These are phyloP conservation scores for Limnomonas spitsbergensis DNA, from an alignment of 139 green algal genomes.

Conservation along the genomic window DNA sequence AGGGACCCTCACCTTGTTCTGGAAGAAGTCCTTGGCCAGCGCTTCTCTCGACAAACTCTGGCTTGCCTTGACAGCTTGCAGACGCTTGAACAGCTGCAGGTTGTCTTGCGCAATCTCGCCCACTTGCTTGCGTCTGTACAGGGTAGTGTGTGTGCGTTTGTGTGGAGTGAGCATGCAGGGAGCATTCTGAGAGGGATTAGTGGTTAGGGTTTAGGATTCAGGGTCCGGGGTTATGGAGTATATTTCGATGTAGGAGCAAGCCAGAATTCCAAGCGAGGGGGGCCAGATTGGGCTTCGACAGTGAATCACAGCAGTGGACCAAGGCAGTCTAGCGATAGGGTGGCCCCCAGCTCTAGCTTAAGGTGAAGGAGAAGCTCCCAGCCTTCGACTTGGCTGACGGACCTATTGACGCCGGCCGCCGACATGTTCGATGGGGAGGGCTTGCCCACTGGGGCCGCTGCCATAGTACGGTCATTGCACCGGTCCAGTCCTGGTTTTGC, in stretches of 20 bases:
- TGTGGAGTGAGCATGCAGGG: too few relatives aligned
- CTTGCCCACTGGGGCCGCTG: background rate
- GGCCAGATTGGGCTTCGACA: too few relatives aligned
- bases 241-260: too few relatives aligned
- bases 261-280: too few relatives aligned
- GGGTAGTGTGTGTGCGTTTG: too few relatives aligned
- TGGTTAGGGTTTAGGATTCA: too few relatives aligned
- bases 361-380: too few relatives aligned
- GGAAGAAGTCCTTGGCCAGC: conserved; percentile 27
- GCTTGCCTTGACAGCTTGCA: conserved; percentile 18
- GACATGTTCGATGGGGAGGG: conserved; percentile 1
- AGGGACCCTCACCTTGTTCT: conserved; percentile 8
- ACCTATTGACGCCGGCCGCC: conserved; percentile 1
- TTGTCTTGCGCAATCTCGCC: conserved; percentile 48
- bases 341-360: too few relatives aligned
- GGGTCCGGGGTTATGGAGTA: too few relatives aligned
- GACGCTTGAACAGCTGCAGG: conserved; percentile 45
- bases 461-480: background rate
- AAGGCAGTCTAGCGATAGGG: too few relatives aligned
- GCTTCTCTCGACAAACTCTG: conserved; percentile 9
- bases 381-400: background rate
- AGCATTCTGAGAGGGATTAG: too few relatives aligned
- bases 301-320: too few relatives aligned
- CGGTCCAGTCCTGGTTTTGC: background rate
- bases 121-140: conserved; percentile 19